Conservation (phyloP, 2,329 filamentous ascomycete species). For the Fusarium lateritium region DNA sequence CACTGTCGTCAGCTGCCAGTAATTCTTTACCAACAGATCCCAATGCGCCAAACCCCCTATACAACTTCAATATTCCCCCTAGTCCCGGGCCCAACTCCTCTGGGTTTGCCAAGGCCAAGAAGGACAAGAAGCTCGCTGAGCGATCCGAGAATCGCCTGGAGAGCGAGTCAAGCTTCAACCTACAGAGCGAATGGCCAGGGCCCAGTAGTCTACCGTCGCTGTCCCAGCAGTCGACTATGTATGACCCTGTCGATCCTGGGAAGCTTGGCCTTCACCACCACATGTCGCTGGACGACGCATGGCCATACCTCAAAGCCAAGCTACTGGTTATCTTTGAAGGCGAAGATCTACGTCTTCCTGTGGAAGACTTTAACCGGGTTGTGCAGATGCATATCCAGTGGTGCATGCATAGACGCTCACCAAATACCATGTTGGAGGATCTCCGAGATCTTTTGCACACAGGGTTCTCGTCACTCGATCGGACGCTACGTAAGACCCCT, state of each 20-base stretch:
- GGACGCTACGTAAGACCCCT: constrained; percentile 81
- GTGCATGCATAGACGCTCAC: constrained; percentile 80
- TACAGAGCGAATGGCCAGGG: constrained; percentile 66
- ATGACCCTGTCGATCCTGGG: constrained; percentile 68
- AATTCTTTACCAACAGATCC: constrained; percentile 84
- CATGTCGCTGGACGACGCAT: constrained; percentile 83
- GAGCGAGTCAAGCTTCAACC: constrained; percentile 62
- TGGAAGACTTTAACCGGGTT: constrained; percentile 87
- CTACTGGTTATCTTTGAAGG: constrained; percentile 85
- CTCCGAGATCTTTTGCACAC: constrained; percentile 81
- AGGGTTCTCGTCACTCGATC: constrained; percentile 89
- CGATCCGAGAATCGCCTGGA: constrained; percentile 68
- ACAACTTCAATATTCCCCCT: constrained; percentile 82
- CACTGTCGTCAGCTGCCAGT: constrained; percentile 81
- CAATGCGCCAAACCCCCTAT: constrained; percentile 80
- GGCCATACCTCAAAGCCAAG: constrained; percentile 84
- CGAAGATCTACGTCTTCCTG: constrained; percentile 82
- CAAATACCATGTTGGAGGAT: constrained; percentile 81
- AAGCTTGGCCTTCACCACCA: constrained; percentile 75
- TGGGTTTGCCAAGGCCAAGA: constrained; percentile 85
- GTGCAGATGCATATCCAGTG: constrained; percentile 85
- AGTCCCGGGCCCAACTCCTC: constrained; percentile 76
- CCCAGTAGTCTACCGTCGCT: constrained; percentile 66
- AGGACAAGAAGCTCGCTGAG: constrained; percentile 86
- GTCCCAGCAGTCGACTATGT: constrained; percentile 61